A percentile compares a stretch with the other conserved stretches of the same genome.
Conservation (phyloP, 257 asterid genomes). For the Nicotiana benthamiana region DNA sequence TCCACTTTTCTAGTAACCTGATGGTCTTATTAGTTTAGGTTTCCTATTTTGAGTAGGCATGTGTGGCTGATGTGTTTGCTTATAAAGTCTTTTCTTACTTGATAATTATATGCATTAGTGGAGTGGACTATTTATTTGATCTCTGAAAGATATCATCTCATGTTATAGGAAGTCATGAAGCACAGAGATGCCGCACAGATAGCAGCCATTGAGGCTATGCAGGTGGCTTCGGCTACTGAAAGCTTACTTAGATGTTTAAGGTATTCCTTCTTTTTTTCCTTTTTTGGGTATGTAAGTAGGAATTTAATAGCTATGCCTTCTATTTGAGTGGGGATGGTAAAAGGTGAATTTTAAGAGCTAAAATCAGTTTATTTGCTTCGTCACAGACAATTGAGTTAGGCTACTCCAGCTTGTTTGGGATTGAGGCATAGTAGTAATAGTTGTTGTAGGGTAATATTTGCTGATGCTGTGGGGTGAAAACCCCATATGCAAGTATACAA, state of each 20-base stretch:
- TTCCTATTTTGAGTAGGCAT: neutral
- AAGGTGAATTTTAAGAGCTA: neutral
- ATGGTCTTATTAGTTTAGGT: neutral
- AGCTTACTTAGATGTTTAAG: constrained; percentile 83
- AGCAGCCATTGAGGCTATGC: constrained; percentile 94
- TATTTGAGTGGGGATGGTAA: neutral
- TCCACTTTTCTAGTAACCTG: neutral
- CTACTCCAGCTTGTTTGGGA: neutral
- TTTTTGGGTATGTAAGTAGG: neutral
- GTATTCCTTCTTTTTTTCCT: constrained; percentile 26
- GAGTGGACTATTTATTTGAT: neutral
- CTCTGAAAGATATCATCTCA: neutral
- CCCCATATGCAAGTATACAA: neutral
- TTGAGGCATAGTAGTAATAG: too few species aligned
- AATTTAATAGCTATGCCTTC: constrained; percentile 43
- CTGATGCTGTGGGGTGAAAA: neutral
- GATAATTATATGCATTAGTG: neutral
- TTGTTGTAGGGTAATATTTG: neutral
- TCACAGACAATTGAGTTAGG: neutral
- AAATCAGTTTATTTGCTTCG: neutral
- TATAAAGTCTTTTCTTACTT: neutral
- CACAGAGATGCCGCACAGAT: constrained; percentile 85
- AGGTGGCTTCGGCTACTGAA: constrained; percentile 85
- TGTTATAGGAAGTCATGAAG: constrained; percentile 66
- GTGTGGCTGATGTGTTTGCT: neutral